Conservation (phyloP, 352 stramenopile species). For the Phytopythium vexans region DNA sequence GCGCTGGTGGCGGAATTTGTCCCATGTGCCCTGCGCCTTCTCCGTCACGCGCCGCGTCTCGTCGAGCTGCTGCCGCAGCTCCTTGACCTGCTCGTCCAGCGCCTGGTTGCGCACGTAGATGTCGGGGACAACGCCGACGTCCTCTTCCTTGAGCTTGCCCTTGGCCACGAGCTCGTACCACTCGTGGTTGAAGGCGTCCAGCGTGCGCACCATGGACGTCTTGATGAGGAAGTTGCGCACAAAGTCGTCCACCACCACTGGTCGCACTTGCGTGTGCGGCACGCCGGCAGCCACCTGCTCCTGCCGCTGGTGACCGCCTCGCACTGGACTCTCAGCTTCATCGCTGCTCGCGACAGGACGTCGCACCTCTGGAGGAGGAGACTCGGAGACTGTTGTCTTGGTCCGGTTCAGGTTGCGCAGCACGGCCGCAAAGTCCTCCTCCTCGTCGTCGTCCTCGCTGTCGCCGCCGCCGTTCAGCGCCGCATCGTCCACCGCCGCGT, state of each 20-base stretch:
- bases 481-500: constrained; percentile 69
- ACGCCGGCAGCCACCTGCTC: not conserved
- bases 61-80: constrained; percentile 80
- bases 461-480: constrained; percentile 41
- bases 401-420: constrained; percentile 73
- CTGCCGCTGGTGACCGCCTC: not conserved
- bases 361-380: constrained; percentile 11
- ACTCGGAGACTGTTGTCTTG: constrained; percentile 18
- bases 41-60: constrained; percentile 88
- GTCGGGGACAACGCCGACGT: constrained; percentile 90
- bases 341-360: not conserved
- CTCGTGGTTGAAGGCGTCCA: constrained; percentile 95
- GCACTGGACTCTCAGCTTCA: not conserved
- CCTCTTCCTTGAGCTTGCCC: constrained; percentile 88
- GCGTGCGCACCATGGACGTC: constrained; percentile 81
- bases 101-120: constrained; percentile 94
- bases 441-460: constrained; percentile 78
- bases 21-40: constrained; percentile 91
- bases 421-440: constrained; percentile 86
- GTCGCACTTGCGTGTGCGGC: constrained; percentile 65
- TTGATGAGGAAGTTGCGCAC: constrained; percentile 96
- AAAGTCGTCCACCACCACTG: constrained; percentile 92
- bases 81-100: constrained; percentile 88
- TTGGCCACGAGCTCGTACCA: constrained; percentile 95
- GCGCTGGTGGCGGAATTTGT: constrained; percentile 94